Percentiles rank a stretch among this genome's conserved stretches.
Conservation (phyloP, 306 rosid genomes). For the Benincasa hispida region DNA sequence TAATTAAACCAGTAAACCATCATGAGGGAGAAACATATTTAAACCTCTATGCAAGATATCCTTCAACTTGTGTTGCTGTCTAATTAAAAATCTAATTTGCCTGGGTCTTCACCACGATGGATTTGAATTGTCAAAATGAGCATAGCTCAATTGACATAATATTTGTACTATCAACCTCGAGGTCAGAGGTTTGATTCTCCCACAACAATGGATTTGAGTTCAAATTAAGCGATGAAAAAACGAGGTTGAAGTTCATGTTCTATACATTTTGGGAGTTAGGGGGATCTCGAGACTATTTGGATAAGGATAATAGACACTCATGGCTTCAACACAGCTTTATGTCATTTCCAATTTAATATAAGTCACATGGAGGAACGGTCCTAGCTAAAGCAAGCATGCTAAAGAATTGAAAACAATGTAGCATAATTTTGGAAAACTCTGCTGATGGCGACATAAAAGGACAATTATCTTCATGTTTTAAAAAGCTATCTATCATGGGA, state of each 20-base stretch:
- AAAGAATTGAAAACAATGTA: not conserved
- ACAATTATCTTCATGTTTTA: not conserved
- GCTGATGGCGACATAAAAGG: not conserved
- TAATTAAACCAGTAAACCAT: not conserved
- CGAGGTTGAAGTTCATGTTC: not conserved
- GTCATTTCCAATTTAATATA: not conserved
- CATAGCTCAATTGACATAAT: too few relatives aligned
- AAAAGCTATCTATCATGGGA: not conserved
- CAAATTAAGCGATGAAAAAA: not conserved
- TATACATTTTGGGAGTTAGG: not conserved
- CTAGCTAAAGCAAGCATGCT: not conserved
- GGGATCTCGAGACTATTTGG: too few relatives aligned
- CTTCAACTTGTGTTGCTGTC: not conserved
- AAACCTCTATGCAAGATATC: not conserved
- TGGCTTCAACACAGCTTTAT: not conserved
- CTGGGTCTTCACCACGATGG: not conserved
- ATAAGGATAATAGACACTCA: not conserved
- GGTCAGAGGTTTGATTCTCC: too few relatives aligned
- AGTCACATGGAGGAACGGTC: not conserved
- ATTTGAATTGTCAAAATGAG: not conserved
- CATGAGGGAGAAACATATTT: not conserved
- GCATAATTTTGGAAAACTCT: not conserved
- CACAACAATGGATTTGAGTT: not conserved
- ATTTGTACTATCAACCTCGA: too few relatives aligned
- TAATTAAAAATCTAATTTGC: too few relatives aligned